Evolutionary conservation across 1,284 basidiomycete species (phyloP), one percentile per base, ranked within the genome.

Genomic region (Jaminaea rosea): DNA sequence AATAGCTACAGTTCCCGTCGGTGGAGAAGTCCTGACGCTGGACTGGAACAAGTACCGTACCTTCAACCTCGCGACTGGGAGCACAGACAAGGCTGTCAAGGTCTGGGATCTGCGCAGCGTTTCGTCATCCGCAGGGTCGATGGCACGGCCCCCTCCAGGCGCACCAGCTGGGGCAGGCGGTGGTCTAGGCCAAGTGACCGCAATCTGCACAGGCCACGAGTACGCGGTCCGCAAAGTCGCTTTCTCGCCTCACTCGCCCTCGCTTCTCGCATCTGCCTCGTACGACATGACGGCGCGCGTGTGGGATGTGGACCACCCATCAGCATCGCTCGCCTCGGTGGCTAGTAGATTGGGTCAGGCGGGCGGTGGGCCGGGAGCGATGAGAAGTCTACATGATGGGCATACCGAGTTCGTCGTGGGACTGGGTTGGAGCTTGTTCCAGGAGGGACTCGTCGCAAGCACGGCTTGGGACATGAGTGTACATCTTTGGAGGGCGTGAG

Each of bases 231-330:
- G 79, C 15, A 75, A 76, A 49, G 76, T 81, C 5, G 75, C 76
- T 48, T 75, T 62, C 47, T 68, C 66, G 32, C 78, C 84, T 19
- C 83, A 85, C 72, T 77, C 80, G n/a, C 76, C 84, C 1, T 84
- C 88, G 62, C 67, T 91, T 8, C 76, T 97, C 23, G 86, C 87
- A 0, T 86, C 82, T 47, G 87, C 86, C 19, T 85, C 86, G 59
- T 98, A 97, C 75, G 93, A 98, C 73, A 98, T 97, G 93, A 89
- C 88, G 1, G 90, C 87, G 73, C 79, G 88, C 75, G 79, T 92
- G 82, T 96, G 79, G 76, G 67, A 71, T 42, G 50, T 59, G 7
- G 66, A 67, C 46, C 63, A 59, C 58, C 5, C 56, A 50, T 17
- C 39, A 47, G 29, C 47, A 17, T 59, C 45, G 13, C 47, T 46